Evolutionary conservation across 2,329 filamentous ascomycete genomes (phyloP), one percentile per base, ranked within the genome.

Genomic region (Trichoderma asperellum): DNA sequence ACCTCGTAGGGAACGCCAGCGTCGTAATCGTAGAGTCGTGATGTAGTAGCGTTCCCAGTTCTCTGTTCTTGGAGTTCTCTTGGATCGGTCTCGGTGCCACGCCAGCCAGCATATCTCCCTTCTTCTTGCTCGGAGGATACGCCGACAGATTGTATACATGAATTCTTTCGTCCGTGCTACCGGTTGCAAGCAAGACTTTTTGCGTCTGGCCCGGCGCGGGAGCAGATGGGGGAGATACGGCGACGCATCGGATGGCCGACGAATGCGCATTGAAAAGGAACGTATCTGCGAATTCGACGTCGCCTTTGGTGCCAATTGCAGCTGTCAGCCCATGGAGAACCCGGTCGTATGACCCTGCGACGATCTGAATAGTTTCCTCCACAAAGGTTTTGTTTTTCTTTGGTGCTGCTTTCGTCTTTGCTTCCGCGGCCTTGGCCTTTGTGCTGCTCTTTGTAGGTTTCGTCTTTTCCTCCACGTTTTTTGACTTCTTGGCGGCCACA

Each of bases 191-290:
- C 73, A 96, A 90, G 61, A 97, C 87, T 78, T 96, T 97, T 77
- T 93, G 91, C n/a, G 83, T 81, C 79, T 91, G 90, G 72, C 85
- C 88, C 14, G 83, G 85, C 68, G 83, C 77, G 1, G 85, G 83
- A 21, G 86, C 86, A 14, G 92, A 92, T 0, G 92, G 85, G 3
- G 92, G 91, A 10, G 95, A 97, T 71, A 97, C 82, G 29, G 94
- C 93, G 40, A 99, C 86, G 77, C 93, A 96, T 75, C 94, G 91
- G 78, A 99, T 93, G 5, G 96, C 91, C 14, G 94, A 96, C 68
- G 89, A 87, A 81, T 99, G 96, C 16, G 96, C 94, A 77, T 94
- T 93, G 87, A 99, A 97, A 69, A 99, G 87, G 80, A 99, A 99
- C 0, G 92, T 95, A 80, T 98, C 95, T 73, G 92, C 88, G 77